A percentile compares a stretch with the other conserved stretches of the same genome.
phyloP scores from a whole-genome alignment of 2,329 filamentous ascomycete genomes.

The Aspergillus bombycis region DNA sequence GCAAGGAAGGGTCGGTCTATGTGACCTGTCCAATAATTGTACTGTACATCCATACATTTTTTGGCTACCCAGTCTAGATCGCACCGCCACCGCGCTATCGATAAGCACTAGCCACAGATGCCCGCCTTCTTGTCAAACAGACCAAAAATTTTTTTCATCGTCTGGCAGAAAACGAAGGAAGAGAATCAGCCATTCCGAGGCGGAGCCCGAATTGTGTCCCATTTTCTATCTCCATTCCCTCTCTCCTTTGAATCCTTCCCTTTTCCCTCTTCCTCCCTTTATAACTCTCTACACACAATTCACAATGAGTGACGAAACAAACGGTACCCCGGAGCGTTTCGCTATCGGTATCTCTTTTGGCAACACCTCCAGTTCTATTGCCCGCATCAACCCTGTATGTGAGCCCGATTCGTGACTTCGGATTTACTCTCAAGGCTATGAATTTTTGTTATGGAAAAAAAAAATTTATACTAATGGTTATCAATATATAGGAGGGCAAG shows the following conservation, averaged over 20 bases:
- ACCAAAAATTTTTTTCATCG: slow-evolving; percentile 38
- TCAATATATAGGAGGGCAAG: slow-evolving; percentile 72
- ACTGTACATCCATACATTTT: too few species aligned
- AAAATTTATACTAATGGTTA: background rate
- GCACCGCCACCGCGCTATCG: slow-evolving; percentile 39
- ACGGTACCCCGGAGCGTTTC: slow-evolving; percentile 58
- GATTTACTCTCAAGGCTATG: background rate
- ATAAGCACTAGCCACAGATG: slow-evolving; percentile 39
- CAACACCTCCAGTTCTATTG: slow-evolving; percentile 98
- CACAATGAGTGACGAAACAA: slow-evolving; percentile 57
- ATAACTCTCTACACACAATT: slow-evolving; percentile 15
- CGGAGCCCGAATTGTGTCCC: slow-evolving; percentile 12
- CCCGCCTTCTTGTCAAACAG: slow-evolving; percentile 31
- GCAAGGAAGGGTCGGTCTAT: background rate
- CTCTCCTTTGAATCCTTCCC: slow-evolving; percentile 16
- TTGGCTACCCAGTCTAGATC: background rate
- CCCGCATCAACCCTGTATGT: slow-evolving; percentile 70
- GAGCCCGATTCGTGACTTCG: background rate
- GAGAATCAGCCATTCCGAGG: slow-evolving; percentile 10
- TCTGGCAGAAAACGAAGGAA: slow-evolving; percentile 13
- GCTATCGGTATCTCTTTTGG: slow-evolving; percentile 97
- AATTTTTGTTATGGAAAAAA: background rate
- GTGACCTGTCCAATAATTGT: too few species aligned
- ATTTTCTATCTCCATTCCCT: slow-evolving; percentile 26
- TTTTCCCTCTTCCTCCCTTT: slow-evolving; percentile 15